Conservation (phyloP, 768 basidiomycete species). For the Leccinum longicurvipes region DNA sequence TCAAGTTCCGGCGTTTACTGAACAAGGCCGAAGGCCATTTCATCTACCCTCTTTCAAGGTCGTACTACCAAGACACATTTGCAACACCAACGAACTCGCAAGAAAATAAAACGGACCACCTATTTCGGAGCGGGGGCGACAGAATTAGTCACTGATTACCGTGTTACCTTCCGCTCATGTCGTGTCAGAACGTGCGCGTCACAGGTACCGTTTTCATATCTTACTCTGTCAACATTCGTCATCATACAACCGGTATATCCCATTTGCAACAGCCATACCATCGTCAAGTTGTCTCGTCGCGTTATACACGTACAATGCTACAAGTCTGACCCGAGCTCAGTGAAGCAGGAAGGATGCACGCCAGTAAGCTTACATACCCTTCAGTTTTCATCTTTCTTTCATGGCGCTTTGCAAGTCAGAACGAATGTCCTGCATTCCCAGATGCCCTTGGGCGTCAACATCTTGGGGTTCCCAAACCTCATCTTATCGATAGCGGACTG, state of each 20-base stretch:
- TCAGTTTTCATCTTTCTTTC: background rate
- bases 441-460: slow-evolving; percentile 2
- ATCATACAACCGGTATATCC: too few relatives aligned
- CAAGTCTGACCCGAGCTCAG: background rate
- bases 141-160: background rate
- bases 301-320: background rate
- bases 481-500: slow-evolving; percentile 10
- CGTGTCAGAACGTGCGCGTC: background rate
- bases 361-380: background rate
- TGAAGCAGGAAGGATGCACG: background rate
- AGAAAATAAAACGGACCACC: background rate
- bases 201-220: background rate
- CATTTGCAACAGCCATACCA: background rate
- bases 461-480: background rate
- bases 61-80: background rate
- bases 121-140: too few relatives aligned
- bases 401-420: slow-evolving; percentile 14
- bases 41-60: background rate
- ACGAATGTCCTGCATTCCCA: slow-evolving; percentile 21
- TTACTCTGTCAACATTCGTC: background rate
- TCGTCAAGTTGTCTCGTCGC: background rate
- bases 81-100: background rate
- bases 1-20: background rate
- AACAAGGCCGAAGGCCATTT: background rate
- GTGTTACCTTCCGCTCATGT: background rate